These are phyloP conservation scores for Apiospora rasikravindrae DNA, from an alignment of 2,329 filamentous ascomycete genomes.

Conservation along the genomic window DNA sequence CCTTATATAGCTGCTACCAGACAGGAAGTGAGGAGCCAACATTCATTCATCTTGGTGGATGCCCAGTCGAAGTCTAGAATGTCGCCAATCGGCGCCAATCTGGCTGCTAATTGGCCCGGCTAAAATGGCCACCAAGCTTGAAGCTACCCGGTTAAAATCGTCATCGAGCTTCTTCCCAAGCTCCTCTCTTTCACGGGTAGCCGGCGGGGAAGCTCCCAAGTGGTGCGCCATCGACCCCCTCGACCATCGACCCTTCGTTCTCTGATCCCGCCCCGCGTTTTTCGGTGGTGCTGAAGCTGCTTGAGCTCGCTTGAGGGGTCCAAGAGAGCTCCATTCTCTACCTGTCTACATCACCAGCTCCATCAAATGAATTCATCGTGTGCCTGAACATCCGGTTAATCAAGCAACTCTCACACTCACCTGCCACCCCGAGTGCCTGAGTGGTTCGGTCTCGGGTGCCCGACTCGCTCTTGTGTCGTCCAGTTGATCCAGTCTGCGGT, in stretches of 20 bases:
- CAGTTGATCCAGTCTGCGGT: neutral
- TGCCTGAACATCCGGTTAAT: slow-evolving; percentile 5
- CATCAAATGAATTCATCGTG: neutral
- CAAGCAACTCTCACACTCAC: neutral
- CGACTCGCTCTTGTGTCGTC: neutral
- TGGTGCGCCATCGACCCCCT: neutral
- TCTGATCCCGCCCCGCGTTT: neutral
- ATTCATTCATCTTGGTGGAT: too few species aligned
- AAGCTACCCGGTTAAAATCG: neutral
- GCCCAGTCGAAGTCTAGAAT: neutral
- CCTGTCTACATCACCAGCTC: neutral
- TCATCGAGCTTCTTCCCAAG: neutral
- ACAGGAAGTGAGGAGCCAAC: too few species aligned
- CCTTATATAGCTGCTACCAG: too few species aligned
- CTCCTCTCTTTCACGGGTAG: neutral
- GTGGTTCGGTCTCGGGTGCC: neutral
- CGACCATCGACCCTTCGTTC: neutral
- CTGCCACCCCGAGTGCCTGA: neutral
- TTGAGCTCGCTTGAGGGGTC: neutral
- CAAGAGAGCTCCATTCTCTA: neutral
- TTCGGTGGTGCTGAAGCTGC: neutral
- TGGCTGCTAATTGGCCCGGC: neutral
- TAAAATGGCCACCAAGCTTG: neutral
- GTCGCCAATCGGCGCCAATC: neutral
- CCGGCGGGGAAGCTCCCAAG: slow-evolving; percentile 1